Base-by-base conservation (phyloP, 345 rosid species). In the Dipteronia dyeriana region DNA sequence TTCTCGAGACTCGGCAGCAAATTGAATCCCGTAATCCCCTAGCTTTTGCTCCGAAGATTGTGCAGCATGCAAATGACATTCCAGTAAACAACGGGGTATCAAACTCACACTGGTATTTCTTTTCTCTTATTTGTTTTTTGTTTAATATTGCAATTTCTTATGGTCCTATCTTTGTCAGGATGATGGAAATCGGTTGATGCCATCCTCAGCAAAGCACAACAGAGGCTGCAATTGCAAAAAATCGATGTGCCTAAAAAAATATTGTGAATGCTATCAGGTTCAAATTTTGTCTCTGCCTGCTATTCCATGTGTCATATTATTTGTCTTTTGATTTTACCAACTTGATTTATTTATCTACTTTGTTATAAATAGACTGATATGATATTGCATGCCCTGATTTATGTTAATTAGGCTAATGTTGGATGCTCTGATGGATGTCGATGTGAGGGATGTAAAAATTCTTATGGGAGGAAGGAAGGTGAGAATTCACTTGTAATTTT, bases 201-300 rank as follows among this genome's bases (percentile, higher is more conserved):
- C 86, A 26, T 76, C 89, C 57, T 85, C 88, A 39, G 82, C 87
- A 26, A 88, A 89, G 81, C 93, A 91, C 76, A 88, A 89, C 70
- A 82, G 84, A 79, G 90, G 91, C 61, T 91, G 91, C 86, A 88
- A 88, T 69, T 91, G 95, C 87, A 91, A 88, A 77, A 91, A 63
- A 86, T 91, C 91, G 1, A 87, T 80, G 91, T 89, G 93, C 70
- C 83, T 80, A 63, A 88, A 91, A 79, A 89, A 87, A 74, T 91
- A 91, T 68, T 89, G 91, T 82, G 95, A 89, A 89, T 91, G 93
- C 83, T 91, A 80, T 79, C 91, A 89, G 91, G 93, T 91, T 34
- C 43, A 12, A 29, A 22, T 62, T 68, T 68, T 67, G 17, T 76
- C 31, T 14, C 20, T 53, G 11, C 68, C 73, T 38, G 17, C n/a